Conservation (phyloP, 164 flowering plant genomes). For the Nymphaea colorata region DNA sequence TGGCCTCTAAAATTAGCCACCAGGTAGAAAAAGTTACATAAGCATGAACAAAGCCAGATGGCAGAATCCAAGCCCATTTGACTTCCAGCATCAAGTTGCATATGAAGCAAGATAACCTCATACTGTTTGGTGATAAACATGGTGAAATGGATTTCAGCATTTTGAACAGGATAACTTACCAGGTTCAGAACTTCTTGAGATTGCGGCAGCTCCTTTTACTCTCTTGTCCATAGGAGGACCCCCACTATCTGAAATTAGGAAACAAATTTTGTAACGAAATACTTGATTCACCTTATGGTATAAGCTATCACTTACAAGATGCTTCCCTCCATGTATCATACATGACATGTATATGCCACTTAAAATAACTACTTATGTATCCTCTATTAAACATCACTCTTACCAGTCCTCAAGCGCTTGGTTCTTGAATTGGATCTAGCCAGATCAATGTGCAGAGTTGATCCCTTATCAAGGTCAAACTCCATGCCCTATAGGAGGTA, state of each 20-base stretch:
- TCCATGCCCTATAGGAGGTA: slow-evolving; percentile 56
- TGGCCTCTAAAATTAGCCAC: neutral
- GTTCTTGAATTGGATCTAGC: slow-evolving; percentile 89
- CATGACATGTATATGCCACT: neutral
- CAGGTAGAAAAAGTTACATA: neutral
- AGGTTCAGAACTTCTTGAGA: slow-evolving; percentile 35
- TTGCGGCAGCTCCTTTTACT: slow-evolving; percentile 31
- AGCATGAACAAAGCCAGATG: neutral
- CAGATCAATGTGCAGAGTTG: slow-evolving; percentile 66
- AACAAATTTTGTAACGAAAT: slow-evolving; percentile 2
- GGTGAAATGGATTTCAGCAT: neutral
- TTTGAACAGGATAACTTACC: slow-evolving; percentile 30
- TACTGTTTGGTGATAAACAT: neutral
- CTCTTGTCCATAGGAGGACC: slow-evolving; percentile 54
- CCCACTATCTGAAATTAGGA: slow-evolving; percentile 40
- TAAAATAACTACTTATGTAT: neutral
- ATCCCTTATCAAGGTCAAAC: slow-evolving; percentile 82
- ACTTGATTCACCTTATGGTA: neutral
- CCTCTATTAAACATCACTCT: neutral
- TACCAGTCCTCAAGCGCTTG: slow-evolving; percentile 80
- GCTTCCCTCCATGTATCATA: neutral
- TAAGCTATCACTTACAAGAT: neutral
- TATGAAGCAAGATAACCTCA: neutral
- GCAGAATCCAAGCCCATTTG: neutral
- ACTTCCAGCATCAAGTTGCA: too few species aligned